Percentiles rank a stretch among this genome's conserved stretches.
These are phyloP conservation scores for Buxus sempervirens DNA, from an alignment of 164 flowering plant genomes.

Conservation along the genomic window DNA sequence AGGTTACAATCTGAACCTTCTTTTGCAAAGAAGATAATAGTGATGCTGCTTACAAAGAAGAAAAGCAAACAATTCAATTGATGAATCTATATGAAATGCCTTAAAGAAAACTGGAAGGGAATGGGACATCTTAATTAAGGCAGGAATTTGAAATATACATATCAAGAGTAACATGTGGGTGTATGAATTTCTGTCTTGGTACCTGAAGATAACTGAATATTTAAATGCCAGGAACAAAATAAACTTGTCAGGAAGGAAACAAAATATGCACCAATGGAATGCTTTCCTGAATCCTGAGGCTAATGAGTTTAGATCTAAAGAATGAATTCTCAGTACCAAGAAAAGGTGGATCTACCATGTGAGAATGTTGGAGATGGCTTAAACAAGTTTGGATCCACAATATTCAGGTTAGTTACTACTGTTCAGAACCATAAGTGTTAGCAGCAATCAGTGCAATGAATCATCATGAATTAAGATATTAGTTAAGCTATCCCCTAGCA, in stretches of 20 bases:
- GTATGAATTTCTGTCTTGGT: not conserved
- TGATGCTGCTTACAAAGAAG: conserved; percentile 54
- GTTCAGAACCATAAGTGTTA: not conserved
- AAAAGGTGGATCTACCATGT: not conserved
- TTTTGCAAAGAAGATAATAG: conserved; percentile 85
- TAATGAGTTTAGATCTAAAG: too few relatives aligned
- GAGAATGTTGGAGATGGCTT: not conserved
- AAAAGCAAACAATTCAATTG: not conserved
- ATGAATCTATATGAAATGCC: not conserved
- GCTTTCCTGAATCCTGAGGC: not conserved
- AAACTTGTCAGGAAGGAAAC: not conserved
- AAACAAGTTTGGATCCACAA: not conserved
- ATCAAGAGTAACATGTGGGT: not conserved
- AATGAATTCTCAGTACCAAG: not conserved
- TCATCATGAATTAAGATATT: not conserved
- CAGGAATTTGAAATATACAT: not conserved
- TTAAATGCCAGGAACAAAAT: too few relatives aligned
- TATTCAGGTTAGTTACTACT: not conserved
- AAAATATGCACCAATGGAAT: too few relatives aligned
- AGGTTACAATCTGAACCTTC: conserved; percentile 78
- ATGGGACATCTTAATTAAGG: not conserved
- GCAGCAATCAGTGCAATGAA: not conserved
- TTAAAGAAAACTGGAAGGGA: not conserved
- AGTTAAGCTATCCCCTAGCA: not conserved
- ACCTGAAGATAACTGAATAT: not conserved